These are phyloP conservation scores for Paraleonurus japonicus DNA, from an alignment of 257 asterid species.

Conservation along the genomic window DNA sequence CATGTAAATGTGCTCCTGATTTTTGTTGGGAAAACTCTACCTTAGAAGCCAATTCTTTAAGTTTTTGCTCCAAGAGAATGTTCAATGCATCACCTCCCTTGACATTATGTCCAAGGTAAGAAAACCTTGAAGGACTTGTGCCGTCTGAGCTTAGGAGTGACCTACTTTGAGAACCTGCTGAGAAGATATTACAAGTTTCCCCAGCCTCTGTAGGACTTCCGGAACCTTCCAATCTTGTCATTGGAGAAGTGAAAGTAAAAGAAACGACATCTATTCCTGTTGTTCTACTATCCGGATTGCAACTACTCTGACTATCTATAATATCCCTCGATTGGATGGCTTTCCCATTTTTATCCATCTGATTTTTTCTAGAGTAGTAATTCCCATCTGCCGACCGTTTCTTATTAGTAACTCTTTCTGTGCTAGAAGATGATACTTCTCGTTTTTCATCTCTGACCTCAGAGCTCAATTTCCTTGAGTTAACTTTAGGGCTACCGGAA, in stretches of 20 bases:
- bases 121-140: slow-evolving; percentile 33
- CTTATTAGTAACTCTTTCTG: slow-evolving; percentile 46
- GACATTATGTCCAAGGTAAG: slow-evolving; percentile 38
- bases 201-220: slow-evolving; percentile 34
- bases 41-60: slow-evolving; percentile 58
- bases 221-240: slow-evolving; percentile 47
- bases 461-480: slow-evolving; percentile 50
- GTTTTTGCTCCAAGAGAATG: slow-evolving; percentile 77
- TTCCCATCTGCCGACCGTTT: slow-evolving; percentile 67
- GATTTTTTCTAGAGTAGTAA: slow-evolving; percentile 50
- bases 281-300: slow-evolving; percentile 48
- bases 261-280: slow-evolving; percentile 70
- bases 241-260: slow-evolving; percentile 83
- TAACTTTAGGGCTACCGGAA: slow-evolving; percentile 44
- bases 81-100: slow-evolving; percentile 66
- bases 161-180: slow-evolving; percentile 43
- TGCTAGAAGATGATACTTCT: slow-evolving; percentile 40
- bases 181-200: slow-evolving; percentile 36
- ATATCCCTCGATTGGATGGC: slow-evolving; percentile 34
- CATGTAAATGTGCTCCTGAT: slow-evolving; percentile 30
- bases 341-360: slow-evolving; percentile 38
- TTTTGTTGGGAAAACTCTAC: slow-evolving; percentile 56
- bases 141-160: slow-evolving; percentile 37
- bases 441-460: slow-evolving; percentile 44
- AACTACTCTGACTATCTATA: slow-evolving; percentile 35